Evolutionary conservation across 164 flowering plant species (phyloP), one percentile per base, ranked within the genome.

Genomic region (Santalum album): DNA sequence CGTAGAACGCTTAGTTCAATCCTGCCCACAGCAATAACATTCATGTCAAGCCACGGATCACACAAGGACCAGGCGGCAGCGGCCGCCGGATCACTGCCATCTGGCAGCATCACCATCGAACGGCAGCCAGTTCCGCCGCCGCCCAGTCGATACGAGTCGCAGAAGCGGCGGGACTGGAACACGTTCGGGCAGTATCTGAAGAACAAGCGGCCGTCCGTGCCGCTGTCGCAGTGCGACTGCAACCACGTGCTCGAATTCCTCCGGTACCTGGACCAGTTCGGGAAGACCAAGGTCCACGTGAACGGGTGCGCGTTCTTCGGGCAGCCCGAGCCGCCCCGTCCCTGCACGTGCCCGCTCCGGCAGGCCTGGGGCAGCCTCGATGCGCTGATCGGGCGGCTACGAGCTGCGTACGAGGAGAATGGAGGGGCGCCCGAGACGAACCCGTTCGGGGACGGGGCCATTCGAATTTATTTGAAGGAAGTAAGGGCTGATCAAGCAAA

Each of bases 331-430:
- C 83, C 83, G 4, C 80, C 83, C 6, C 71, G 73, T 17, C 78
- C 80, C 3, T 78, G 83, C 49, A 65, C 78, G 10, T 78, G 83
- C 52, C 83, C 83, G 17, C 65, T 78, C 7, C 55, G 80, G 52
- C 83, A 78, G 53, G 83, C 83, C 3, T 76, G 80, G 83, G 80
- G 83, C 20, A 76, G 83, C 64, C 76, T 78, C 0, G 83, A 78
- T 25, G 79, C 83, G 0, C 58, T 78, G 40, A 75, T 78, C 56
- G 83, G 83, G 12, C 72, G 82, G 49, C 82, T 78, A 2, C 24
- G 82, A 39, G 82, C 82, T 10, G 82, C 82, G 25, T 78, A 73
- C 42, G 83, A 78, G 51, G 80, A 78, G 65, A 64, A 78, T 56
- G 83, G 83, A 0, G 83, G 80, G 7, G 60, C 78, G 1, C 72